These are phyloP conservation scores for Candida piceae DNA, from an alignment of 805 yeast genomes.

Conservation along the genomic window DNA sequence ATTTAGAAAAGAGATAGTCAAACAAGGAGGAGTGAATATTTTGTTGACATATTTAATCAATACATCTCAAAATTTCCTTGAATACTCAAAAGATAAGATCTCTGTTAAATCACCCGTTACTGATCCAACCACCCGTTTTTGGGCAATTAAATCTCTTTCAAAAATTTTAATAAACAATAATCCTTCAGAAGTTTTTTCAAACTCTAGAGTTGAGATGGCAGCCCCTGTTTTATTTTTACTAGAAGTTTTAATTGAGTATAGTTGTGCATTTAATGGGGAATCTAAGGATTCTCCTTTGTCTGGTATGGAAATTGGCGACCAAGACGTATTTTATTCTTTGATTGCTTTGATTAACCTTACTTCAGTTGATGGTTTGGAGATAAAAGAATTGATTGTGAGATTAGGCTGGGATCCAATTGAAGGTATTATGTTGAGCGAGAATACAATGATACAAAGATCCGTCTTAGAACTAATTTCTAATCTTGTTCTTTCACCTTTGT, in stretches of 20 bases:
- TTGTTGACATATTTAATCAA: conserved; percentile 36
- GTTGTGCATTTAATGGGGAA: conserved; percentile 18
- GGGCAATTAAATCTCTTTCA: conserved; percentile 40
- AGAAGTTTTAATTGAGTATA: conserved; percentile 42
- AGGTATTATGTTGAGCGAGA: conserved; percentile 30
- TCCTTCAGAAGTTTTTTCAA: conserved; percentile 36
- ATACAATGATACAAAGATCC: conserved; percentile 39
- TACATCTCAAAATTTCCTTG: conserved; percentile 20
- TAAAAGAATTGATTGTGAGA: conserved; percentile 33
- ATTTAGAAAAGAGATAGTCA: conserved; percentile 34
- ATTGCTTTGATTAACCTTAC: conserved; percentile 48
- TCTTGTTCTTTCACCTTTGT: conserved; percentile 32
- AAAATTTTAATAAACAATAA: conserved; percentile 39
- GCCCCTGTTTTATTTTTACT: conserved; percentile 43
- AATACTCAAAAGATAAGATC: conserved; percentile 18
- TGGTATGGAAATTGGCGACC: conserved; percentile 16
- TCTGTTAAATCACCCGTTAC: conserved; percentile 19
- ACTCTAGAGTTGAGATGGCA: conserved; percentile 30
- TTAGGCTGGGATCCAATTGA: conserved; percentile 32
- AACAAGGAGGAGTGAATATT: conserved; percentile 41
- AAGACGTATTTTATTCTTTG: conserved; percentile 41
- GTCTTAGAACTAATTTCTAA: conserved; percentile 47
- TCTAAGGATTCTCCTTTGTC: conserved; percentile 17
- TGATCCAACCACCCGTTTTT: conserved; percentile 22
- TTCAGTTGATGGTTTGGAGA: conserved; percentile 30